phyloP scores from a whole-genome alignment of 768 basidiomycete species.

The Pulveroboletus ravenelii region DNA sequence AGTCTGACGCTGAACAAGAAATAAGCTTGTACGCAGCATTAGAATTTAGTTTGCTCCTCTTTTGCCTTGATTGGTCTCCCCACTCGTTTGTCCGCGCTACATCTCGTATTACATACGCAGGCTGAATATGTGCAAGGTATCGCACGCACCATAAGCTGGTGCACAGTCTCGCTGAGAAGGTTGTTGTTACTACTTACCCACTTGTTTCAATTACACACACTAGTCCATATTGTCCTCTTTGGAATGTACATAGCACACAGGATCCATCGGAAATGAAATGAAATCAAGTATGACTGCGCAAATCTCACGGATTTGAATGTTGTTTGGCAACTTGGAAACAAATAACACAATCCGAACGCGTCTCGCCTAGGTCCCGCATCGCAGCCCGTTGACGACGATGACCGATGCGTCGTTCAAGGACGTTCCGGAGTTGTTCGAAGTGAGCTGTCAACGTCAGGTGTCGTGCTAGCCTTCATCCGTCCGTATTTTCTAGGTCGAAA shows the following conservation, averaged over 20 bases:
- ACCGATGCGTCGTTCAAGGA: constrained; percentile 83
- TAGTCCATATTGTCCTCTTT: constrained; percentile 4
- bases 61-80: constrained; percentile 9
- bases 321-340: constrained; percentile 29
- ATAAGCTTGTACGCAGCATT: constrained; percentile 1
- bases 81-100: constrained; percentile 10
- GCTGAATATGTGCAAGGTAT: too few species aligned
- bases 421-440: constrained; percentile 96
- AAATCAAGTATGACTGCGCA: neutral
- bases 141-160: neutral
- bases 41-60: neutral
- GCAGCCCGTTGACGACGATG: constrained; percentile 32
- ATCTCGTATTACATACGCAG: constrained; percentile 1
- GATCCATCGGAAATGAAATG: constrained; percentile 3
- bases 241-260: constrained; percentile 13
- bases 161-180: neutral
- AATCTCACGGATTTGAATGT: constrained; percentile 7
- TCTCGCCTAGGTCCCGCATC: neutral
- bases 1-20: constrained; percentile 60
- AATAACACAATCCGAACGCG: constrained; percentile 2
- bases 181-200: constrained; percentile 11
- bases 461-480: constrained; percentile 2
- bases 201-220: constrained; percentile 5
- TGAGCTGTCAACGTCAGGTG: constrained; percentile 29
- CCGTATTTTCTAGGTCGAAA: constrained; percentile 57